Conservation (phyloP, 2,329 filamentous ascomycete species). For the Colletotrichum trifolii region DNA sequence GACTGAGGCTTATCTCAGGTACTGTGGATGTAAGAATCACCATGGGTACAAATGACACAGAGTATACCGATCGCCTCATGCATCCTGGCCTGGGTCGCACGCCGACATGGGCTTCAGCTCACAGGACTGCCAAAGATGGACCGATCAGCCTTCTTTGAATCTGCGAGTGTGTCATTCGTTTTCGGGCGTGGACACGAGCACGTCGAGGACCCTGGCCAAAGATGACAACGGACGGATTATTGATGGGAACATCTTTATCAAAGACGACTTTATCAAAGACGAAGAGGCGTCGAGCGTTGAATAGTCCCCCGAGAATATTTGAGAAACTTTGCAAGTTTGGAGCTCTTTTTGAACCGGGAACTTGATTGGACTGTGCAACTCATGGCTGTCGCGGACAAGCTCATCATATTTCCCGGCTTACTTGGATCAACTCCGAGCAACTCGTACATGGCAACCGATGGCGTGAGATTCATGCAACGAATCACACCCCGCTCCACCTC, state of each 20-base stretch:
- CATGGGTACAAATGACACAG: too few species aligned
- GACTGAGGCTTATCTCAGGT: too few species aligned
- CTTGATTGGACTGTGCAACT: background rate
- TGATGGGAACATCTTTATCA: conserved; percentile 38
- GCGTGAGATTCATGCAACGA: too few species aligned
- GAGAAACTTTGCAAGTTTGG: conserved; percentile 37
- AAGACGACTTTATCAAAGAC: conserved; percentile 36
- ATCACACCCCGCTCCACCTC: too few species aligned
- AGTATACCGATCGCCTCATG: too few species aligned
- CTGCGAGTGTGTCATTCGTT: too few species aligned
- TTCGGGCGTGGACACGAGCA: conserved; percentile 38
- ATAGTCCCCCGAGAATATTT: conserved; percentile 35
- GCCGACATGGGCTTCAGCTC: too few species aligned
- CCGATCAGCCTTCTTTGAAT: conserved; percentile 20
- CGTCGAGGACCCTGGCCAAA: conserved; percentile 39
- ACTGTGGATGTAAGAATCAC: too few species aligned
- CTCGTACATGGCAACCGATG: too few species aligned
- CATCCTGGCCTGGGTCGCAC: too few species aligned
- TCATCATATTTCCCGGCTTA: background rate
- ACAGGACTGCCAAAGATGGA: conserved; percentile 23
- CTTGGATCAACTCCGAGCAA: too few species aligned
- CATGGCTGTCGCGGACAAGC: too few species aligned
- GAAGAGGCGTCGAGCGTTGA: conserved; percentile 35
- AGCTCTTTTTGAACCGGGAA: background rate
- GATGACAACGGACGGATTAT: conserved; percentile 41